Conservation (phyloP, 371 early-diverging fungal species). For the Mortierella polycephala region DNA sequence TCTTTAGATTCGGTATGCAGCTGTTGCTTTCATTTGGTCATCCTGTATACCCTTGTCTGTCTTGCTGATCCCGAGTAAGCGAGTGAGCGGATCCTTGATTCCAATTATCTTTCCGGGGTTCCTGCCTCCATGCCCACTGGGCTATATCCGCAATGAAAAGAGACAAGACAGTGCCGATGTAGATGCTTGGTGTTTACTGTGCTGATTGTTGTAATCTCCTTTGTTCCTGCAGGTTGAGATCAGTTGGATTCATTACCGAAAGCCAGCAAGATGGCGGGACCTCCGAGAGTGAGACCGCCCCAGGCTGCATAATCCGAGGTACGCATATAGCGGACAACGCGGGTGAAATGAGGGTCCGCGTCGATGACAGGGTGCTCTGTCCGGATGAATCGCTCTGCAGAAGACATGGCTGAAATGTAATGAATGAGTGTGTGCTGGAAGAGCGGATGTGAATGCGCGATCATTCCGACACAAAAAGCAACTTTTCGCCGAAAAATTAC, state of each 20-base stretch:
- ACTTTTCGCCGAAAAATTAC: too few relatives aligned
- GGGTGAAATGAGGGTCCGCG: conserved; percentile 81
- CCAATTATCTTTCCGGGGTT: too few relatives aligned
- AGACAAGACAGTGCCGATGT: too few relatives aligned
- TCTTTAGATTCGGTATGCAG: too few relatives aligned
- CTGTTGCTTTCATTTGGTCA: too few relatives aligned
- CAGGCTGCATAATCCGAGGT: conserved; percentile 79
- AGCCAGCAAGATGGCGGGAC: conserved; percentile 78
- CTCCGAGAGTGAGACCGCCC: conserved; percentile 76
- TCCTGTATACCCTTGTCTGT: too few relatives aligned
- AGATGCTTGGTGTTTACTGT: too few relatives aligned
- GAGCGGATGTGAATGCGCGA: background rate
- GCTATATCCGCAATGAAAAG: too few relatives aligned
- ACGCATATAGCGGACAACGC: conserved; percentile 92
- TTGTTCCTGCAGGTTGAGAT: background rate
- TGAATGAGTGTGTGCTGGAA: background rate
- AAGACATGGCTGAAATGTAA: conserved; percentile 42
- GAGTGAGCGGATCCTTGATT: too few relatives aligned
- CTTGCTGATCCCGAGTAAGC: too few relatives aligned
- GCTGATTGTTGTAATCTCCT: background rate
- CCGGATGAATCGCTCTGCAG: conserved; percentile 58
- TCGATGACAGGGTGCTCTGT: conserved; percentile 75
- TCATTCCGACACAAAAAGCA: background rate
- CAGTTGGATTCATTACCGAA: conserved; percentile 68
- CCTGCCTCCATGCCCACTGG: too few relatives aligned